These are phyloP conservation scores for Fraxinus cuspidata DNA, from an alignment of 257 asterid genomes.

Conservation along the genomic window DNA sequence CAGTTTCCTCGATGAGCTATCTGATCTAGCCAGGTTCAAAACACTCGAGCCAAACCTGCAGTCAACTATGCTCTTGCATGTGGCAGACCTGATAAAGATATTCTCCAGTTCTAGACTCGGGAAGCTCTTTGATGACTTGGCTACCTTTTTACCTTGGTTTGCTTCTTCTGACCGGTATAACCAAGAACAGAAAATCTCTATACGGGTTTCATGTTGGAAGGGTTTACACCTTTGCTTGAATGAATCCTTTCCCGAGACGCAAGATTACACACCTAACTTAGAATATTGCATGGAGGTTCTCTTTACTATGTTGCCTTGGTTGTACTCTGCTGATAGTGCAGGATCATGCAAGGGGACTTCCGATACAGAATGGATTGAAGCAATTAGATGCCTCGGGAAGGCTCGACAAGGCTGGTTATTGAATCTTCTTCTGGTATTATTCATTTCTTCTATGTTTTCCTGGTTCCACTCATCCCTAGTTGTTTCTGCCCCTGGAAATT, in stretches of 20 bases:
- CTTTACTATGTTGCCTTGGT: constrained; percentile 59
- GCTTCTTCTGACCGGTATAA: constrained; percentile 50
- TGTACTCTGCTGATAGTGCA: constrained; percentile 33
- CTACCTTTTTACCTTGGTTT: constrained; percentile 52
- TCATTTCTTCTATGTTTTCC: constrained; percentile 7
- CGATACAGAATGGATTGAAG: constrained; percentile 75
- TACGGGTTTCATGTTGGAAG: constrained; percentile 89
- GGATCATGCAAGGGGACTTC: constrained; percentile 36
- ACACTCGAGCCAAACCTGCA: constrained; percentile 83
- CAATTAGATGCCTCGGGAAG: constrained; percentile 77
- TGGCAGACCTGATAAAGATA: constrained; percentile 64
- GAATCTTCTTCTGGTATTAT: constrained; percentile 67
- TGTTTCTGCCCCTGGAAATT: constrained; percentile 14
- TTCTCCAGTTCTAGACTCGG: constrained; percentile 69
- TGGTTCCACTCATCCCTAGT: background rate
- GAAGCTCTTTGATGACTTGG: constrained; percentile 73
- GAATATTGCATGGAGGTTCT: constrained; percentile 78
- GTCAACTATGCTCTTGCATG: constrained; percentile 63
- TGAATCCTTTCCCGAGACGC: constrained; percentile 46
- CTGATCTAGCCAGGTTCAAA: constrained; percentile 70
- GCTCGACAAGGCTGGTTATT: constrained; percentile 73
- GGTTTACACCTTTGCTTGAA: constrained; percentile 69
- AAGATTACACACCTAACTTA: constrained; percentile 46
- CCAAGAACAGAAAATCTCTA: constrained; percentile 45
- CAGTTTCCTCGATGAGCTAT: constrained; percentile 79